Evolutionary conservation across 805 yeast genomes (phyloP).

Genomic region (Danielia reshetovae): DNA sequence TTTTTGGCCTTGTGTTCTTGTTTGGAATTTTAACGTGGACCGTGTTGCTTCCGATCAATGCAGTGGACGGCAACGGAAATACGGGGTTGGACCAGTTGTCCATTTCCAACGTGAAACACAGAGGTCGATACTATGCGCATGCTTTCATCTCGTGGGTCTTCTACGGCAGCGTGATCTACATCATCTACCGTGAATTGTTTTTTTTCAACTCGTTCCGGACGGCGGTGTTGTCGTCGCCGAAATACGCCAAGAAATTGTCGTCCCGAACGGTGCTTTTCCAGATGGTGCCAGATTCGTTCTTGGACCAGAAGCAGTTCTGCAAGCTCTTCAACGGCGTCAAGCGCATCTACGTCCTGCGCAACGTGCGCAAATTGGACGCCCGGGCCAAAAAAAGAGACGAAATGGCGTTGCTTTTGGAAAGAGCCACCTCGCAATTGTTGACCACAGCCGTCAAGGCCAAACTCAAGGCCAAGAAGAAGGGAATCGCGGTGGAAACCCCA

Average conservation of each 20-base stretch:
- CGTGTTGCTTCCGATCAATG: slow-evolving; percentile 80
- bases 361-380: slow-evolving; percentile 48
- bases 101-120: slow-evolving; percentile 65
- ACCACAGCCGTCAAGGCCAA: slow-evolving; percentile 60
- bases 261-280: slow-evolving; percentile 83
- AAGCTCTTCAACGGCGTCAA: slow-evolving; percentile 80
- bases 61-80: slow-evolving; percentile 57
- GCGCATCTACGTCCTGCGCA: slow-evolving; percentile 76
- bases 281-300: slow-evolving; percentile 70
- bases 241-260: slow-evolving; percentile 67
- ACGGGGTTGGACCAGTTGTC: slow-evolving; percentile 73
- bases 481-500: slow-evolving; percentile 36
- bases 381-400: slow-evolving; percentile 57
- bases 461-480: slow-evolving; percentile 65
- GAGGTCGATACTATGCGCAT: slow-evolving; percentile 77
- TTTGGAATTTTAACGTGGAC: slow-evolving; percentile 52
- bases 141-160: slow-evolving; percentile 76
- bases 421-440: slow-evolving; percentile 56
- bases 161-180: slow-evolving; percentile 64
- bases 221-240: slow-evolving; percentile 77
- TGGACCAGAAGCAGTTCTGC: slow-evolving; percentile 68
- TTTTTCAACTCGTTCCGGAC: slow-evolving; percentile 74
- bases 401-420: slow-evolving; percentile 62
- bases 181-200: slow-evolving; percentile 77
- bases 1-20: slow-evolving; percentile 48